phyloP scores from a whole-genome alignment of 208 protist genomes.

The Vickermania ingenoplastis region DNA sequence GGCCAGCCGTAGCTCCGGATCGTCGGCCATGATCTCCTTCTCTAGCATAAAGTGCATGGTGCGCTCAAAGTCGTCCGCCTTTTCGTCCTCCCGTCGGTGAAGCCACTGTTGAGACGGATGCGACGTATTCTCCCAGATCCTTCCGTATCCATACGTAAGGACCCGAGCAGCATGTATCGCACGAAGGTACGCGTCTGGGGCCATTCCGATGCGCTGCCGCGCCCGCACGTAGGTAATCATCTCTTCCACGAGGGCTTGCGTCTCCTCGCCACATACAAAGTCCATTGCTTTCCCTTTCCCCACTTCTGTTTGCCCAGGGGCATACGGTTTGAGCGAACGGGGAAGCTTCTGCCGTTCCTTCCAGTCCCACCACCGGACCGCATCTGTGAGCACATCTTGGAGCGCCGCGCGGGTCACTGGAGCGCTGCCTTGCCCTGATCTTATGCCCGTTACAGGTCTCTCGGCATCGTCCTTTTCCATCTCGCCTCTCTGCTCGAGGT shows the following conservation, averaged over 20 bases:
- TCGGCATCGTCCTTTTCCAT: no score
- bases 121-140: no score
- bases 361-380: not conserved
- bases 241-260: not conserved
- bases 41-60: not conserved
- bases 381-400: not conserved
- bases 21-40: not conserved
- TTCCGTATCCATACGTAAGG: not conserved
- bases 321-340: not conserved
- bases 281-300: not conserved
- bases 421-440: no score
- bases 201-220: not conserved
- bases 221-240: not conserved
- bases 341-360: not conserved
- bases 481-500: no score
- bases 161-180: not conserved
- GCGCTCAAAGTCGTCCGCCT: not conserved
- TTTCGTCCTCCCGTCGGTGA: no score
- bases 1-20: not conserved
- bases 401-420: not conserved
- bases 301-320: not conserved
- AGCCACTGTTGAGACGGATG: no score
- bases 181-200: not conserved
- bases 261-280: not conserved
- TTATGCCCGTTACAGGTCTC: no score